A percentile compares a stretch with the other conserved stretches of the same genome.
Evolutionary conservation across 257 asterid species (phyloP).

Genomic region (Solanum bulbocastanum): DNA sequence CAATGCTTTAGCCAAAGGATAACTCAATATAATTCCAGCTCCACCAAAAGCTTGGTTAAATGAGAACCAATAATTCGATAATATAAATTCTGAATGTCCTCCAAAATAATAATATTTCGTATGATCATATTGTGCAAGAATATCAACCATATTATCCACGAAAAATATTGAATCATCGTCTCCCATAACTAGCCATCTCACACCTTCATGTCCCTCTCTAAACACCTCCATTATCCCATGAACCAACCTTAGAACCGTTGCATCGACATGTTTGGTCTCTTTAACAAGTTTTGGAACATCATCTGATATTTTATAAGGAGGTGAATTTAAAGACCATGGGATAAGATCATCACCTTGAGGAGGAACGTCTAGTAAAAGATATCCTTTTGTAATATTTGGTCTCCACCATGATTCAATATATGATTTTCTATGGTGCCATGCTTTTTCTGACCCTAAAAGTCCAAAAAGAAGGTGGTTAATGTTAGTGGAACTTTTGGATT

Average conservation of each 20-base stretch:
- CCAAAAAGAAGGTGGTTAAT: constrained; percentile 29
- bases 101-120: constrained; percentile 28
- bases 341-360: constrained; percentile 1
- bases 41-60: constrained; percentile 46
- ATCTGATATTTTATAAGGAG: constrained; percentile 18
- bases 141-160: constrained; percentile 29
- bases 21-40: constrained; percentile 32
- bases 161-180: constrained; percentile 45
- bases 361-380: constrained; percentile 21
- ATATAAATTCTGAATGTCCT: constrained; percentile 27
- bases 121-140: constrained; percentile 30
- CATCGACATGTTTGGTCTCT: constrained; percentile 15
- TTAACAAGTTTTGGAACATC: constrained; percentile 6
- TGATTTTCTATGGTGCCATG: constrained; percentile 17
- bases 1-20: constrained; percentile 33
- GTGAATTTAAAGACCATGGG: constrained; percentile 28
- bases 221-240: constrained; percentile 22
- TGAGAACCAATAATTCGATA: constrained; percentile 24
- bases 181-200: constrained; percentile 36
- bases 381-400: constrained; percentile 32
- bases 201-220: constrained; percentile 5
- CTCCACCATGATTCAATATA: constrained; percentile 42
- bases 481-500: constrained; percentile 8
- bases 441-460: constrained; percentile 21
- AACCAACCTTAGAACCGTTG: constrained; percentile 21